These are phyloP conservation scores for Raffaelea albimanens DNA, from an alignment of 2,329 filamentous ascomycete species.

Conservation along the genomic window DNA sequence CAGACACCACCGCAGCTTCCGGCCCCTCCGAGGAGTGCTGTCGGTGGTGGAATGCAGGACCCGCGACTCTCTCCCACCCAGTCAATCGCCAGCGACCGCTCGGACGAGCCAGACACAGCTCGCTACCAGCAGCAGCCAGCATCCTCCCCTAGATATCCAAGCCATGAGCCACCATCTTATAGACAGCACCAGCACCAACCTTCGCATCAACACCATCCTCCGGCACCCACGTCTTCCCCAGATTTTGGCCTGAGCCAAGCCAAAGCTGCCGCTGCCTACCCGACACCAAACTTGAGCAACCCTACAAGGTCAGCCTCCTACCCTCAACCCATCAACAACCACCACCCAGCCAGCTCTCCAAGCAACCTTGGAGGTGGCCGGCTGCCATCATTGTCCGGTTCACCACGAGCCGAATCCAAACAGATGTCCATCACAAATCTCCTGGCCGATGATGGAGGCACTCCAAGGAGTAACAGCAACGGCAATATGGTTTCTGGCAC, in stretches of 20 bases:
- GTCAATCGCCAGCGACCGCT: slow-evolving; percentile 19
- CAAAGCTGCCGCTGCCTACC: background rate
- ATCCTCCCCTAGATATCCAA: too few relatives aligned
- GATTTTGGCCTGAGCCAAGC: background rate
- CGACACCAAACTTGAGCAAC: background rate
- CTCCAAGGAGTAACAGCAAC: background rate
- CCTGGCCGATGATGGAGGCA: slow-evolving; percentile 15
- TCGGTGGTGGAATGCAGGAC: slow-evolving; percentile 10
- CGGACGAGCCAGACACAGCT: slow-evolving; percentile 13
- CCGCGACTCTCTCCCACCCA: slow-evolving; percentile 18
- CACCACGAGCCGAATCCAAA: slow-evolving; percentile 17
- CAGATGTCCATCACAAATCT: slow-evolving; percentile 23
- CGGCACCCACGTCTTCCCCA: slow-evolving; percentile 7
- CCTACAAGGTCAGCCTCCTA: background rate
- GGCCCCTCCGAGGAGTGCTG: background rate
- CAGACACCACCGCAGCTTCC: slow-evolving; percentile 20
- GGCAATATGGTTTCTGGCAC: background rate
- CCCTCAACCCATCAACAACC: too few relatives aligned
- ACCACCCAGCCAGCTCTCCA: too few relatives aligned
- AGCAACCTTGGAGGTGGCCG: too few relatives aligned
- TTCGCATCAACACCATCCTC: background rate
- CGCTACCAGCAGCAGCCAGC: slow-evolving; percentile 5
- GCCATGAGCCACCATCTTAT: too few relatives aligned
- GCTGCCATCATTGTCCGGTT: too few relatives aligned
- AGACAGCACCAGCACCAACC: background rate